Percentiles rank a stretch among this genome's conserved stretches.
Evolutionary conservation across 257 asterid species (phyloP).

Genomic region (Fraxinus quadrangulata): DNA sequence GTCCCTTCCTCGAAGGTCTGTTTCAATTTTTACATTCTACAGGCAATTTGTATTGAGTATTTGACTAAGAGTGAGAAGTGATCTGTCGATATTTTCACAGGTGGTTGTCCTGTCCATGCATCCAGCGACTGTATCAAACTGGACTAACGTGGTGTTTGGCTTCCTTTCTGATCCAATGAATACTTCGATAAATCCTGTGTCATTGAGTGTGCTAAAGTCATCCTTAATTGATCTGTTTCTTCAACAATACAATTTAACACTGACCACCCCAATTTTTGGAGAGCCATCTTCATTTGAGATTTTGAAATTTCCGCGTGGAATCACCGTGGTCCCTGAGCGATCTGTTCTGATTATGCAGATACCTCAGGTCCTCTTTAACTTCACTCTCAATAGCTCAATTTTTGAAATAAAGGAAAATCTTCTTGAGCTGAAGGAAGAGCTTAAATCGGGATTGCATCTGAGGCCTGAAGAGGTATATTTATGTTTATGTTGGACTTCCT

Average conservation of each 20-base stretch:
- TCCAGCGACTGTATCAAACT: constrained; percentile 50
- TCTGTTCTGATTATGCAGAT: constrained; percentile 31
- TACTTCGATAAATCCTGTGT: constrained; percentile 45
- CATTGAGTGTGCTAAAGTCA: constrained; percentile 55
- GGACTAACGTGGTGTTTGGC: constrained; percentile 76
- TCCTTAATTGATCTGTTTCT: constrained; percentile 67
- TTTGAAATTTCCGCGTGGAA: constrained; percentile 74
- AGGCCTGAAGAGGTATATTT: constrained; percentile 60
- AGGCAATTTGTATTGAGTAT: constrained; percentile 5
- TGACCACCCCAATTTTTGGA: constrained; percentile 68
- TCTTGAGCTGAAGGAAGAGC: constrained; percentile 61
- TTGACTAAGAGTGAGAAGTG: background rate
- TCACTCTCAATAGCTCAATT: constrained; percentile 74
- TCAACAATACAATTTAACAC: constrained; percentile 57
- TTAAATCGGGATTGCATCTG: constrained; percentile 62
- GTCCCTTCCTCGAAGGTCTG: constrained; percentile 72
- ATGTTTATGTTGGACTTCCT: constrained; percentile 11
- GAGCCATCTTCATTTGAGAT: constrained; percentile 70
- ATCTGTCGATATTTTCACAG: constrained; percentile 39
- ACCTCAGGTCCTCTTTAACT: constrained; percentile 56
- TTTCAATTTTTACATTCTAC: constrained; percentile 23
- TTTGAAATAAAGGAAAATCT: constrained; percentile 65
- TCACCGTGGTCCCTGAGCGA: constrained; percentile 62
- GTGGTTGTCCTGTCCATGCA: constrained; percentile 76
- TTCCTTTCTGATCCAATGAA: constrained; percentile 61